Evolutionary conservation across 176 grass and related monocot species (phyloP), one percentile per base, ranked within the genome.

Genomic region (Microstegium vimineum): DNA sequence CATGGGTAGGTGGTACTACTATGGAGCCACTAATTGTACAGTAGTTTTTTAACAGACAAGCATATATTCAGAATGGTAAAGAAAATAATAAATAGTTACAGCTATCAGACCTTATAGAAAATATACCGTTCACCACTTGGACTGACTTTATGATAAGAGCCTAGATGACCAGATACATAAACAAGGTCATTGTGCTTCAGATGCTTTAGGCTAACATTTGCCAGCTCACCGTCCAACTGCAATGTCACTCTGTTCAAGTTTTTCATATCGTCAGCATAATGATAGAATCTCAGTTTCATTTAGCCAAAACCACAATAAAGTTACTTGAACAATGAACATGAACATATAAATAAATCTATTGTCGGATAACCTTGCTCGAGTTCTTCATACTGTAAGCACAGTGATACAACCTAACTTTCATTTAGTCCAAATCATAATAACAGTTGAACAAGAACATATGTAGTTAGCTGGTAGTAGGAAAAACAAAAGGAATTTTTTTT

Each of bases 101-200:
- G 31, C 25, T 77, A 42, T 77, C 56, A 2, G 45, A 91, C 92
- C 92, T 94, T 89, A 66, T 91, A 91, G 38, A 26, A 1, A 31
- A 66, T 75, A 49, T 62, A 10, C 49, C 3, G 47, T 5, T 74
- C 45, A 43, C 89, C 89, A 75, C 75, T 76, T 82, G 3, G 8
- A 74, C 60, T 59, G 62, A 78, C 40, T 72, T 40, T 81, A 62
- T 80, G 38, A 42, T 91, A 94, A 59, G 60, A 84, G 1, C 2
- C 2, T n/a, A 94, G 66, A 41, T 0, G 0, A 41, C 92, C 86
- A 66, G 54, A 78, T 82, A 89, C 86, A 85, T 87, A 86, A 62
- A 94, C 69, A 71, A 91, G 69, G 66, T 91, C 89, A 42, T 87
- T 60, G 60, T 52, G 2, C 60, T 91, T 91, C 70, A 94, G 78